Base-by-base conservation (phyloP, 257 asterid genomes). In the Leptodermis oblonga region DNA sequence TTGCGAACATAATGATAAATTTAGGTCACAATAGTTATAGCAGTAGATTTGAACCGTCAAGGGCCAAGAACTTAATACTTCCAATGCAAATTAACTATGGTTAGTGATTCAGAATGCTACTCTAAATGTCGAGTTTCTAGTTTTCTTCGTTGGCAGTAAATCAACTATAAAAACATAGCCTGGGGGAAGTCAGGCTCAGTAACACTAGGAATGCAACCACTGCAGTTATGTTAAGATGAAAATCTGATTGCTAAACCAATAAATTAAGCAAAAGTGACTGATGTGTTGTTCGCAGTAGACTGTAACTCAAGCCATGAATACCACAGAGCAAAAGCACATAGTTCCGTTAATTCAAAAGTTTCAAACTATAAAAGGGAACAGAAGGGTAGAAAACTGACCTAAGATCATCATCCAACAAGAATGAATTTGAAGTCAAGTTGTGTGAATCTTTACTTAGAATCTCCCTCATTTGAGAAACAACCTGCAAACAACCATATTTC, bases 401-500 rank as follows among this genome's bases (percentile, higher is more conserved):
- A 39, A 91, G 90, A 82, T 94, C 99, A 75, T 91, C 99, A 71
- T 94, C 99, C 86, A 94, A 78, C 81, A 94, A 85, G 85, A 94
- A 94, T 33, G 99, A 94, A 74, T 94, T 94, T 68, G 97, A 83
- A 22, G 99, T 81, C 67, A 83, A 70, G 83, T 89, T 94, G 70
- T 83, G 97, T 25, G 97, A 87, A 65, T 94, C 99, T 82, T 86
- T 90, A 75, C 84, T 88, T 72, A 94, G 85, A 62, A 86, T 84
- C 80, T 94, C 99, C 79, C 96, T 87, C 97, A 94, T 94, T 86
- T 90, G 88, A 72, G 97, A 74, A 68, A 94, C 99, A 77, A 93
- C 97, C 99, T 93, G 91, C 78, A 78, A 37, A 66, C 54, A 76
- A 26, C 37, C 46, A 51, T 31, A 59, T 65, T 61, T 51, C 11